These are phyloP conservation scores for Apiospora koreana DNA, from an alignment of 2,329 filamentous ascomycete species.

Conservation along the genomic window DNA sequence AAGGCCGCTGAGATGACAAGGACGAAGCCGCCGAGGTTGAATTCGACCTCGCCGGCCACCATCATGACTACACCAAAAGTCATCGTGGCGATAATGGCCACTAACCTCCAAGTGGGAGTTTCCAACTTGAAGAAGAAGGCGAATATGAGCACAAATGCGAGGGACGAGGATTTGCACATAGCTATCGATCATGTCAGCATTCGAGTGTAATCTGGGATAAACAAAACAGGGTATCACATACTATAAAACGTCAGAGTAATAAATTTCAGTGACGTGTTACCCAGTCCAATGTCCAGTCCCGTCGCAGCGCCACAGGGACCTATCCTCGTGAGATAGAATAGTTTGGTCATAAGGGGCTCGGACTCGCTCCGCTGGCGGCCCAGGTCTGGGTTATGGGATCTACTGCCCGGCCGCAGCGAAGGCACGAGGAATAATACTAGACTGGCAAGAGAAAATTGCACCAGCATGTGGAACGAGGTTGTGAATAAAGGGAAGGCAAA, in stretches of 20 bases:
- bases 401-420: constrained; percentile 69
- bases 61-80: constrained; percentile 94
- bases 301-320: constrained; percentile 91
- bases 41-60: constrained; percentile 93
- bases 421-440: constrained; percentile 82
- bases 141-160: constrained; percentile 93
- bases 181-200: constrained; percentile 47
- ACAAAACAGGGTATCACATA: constrained; percentile 40
- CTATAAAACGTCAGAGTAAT: constrained; percentile 97
- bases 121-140: constrained; percentile 94
- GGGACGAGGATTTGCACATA: constrained; percentile 97
- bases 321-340: constrained; percentile 91
- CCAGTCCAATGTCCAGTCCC: constrained; percentile 91
- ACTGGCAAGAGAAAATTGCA: constrained; percentile 82
- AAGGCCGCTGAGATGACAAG: constrained; percentile 93
- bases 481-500: constrained; percentile 96
- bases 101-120: constrained; percentile 79
- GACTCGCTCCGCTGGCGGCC: constrained; percentile 53
- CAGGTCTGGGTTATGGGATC: constrained; percentile 46
- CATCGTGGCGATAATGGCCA: constrained; percentile 88
- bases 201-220: background rate
- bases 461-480: constrained; percentile 91
- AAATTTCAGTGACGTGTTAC: constrained; percentile 94
- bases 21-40: constrained; percentile 82
- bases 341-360: constrained; percentile 76